Percentiles rank a stretch among this genome's conserved stretches.
Conservation (phyloP, 2,329 filamentous ascomycete species). For the Amylocarpus encephaloides region DNA sequence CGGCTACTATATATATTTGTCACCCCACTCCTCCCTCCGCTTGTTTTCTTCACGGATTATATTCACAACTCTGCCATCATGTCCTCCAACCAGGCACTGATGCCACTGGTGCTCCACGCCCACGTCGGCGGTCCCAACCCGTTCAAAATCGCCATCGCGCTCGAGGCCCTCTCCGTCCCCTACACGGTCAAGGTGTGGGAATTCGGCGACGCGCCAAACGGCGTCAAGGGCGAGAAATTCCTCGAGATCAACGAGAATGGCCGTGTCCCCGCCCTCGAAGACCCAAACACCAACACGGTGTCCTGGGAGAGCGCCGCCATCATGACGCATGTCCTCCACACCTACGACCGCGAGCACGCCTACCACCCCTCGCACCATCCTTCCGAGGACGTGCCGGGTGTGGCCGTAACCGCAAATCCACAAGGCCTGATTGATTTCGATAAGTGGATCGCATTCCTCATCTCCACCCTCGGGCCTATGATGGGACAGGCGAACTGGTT, state of each 20-base stretch:
- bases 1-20: no score
- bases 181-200: slow-evolving; percentile 25
- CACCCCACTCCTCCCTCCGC: no score
- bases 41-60: no score
- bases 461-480: neutral
- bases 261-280: slow-evolving; percentile 27
- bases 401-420: neutral
- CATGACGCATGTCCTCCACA: slow-evolving; percentile 36
- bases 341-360: slow-evolving; percentile 30
- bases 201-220: slow-evolving; percentile 8
- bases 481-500: neutral
- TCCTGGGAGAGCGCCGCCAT: slow-evolving; percentile 40
- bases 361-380: neutral
- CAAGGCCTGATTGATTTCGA: neutral
- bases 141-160: slow-evolving; percentile 36
- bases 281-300: slow-evolving; percentile 36
- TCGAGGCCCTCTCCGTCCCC: slow-evolving; percentile 37
- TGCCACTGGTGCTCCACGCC: slow-evolving; percentile 1
- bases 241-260: slow-evolving; percentile 24
- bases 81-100: neutral
- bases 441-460: neutral
- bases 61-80: neutral
- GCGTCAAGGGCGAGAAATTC: slow-evolving; percentile 26
- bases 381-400: neutral
- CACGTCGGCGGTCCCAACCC: slow-evolving; percentile 7